Evolutionary conservation across 352 stramenopile species (phyloP).

Genomic region (Peronospora tabacina): DNA sequence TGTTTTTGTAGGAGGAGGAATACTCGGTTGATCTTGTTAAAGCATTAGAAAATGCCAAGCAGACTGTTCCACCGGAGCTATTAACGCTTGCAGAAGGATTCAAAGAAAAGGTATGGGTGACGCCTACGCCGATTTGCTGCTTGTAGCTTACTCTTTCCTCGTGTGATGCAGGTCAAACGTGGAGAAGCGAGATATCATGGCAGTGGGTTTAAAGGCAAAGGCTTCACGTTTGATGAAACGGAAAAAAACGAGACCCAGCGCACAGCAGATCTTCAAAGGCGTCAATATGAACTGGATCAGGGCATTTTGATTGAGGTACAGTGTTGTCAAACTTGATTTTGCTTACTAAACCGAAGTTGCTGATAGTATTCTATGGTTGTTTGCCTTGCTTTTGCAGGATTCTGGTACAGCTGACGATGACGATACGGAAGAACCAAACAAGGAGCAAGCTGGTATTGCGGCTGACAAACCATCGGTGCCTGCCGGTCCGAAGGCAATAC

Average conservation of each 20-base stretch:
- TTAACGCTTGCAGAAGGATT: slow-evolving; percentile 90
- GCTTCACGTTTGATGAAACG: slow-evolving; percentile 97
- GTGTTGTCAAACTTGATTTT: neutral
- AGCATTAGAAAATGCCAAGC: slow-evolving; percentile 88
- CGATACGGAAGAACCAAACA: slow-evolving; percentile 35
- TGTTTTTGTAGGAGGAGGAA: slow-evolving; percentile 86
- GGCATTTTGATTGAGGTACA: slow-evolving; percentile 69
- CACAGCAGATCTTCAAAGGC: slow-evolving; percentile 86
- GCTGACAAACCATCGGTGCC: slow-evolving; percentile 17
- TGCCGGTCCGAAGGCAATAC: slow-evolving; percentile 13
- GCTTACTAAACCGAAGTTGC: neutral
- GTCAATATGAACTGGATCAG: slow-evolving; percentile 85
- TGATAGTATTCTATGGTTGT: slow-evolving; percentile 6
- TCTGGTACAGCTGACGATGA: slow-evolving; percentile 47
- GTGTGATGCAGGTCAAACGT: slow-evolving; percentile 61
- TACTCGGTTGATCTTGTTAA: slow-evolving; percentile 97
- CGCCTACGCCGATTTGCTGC: neutral
- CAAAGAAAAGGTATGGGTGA: slow-evolving; percentile 84
- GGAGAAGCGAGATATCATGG: slow-evolving; percentile 94
- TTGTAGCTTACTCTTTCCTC: slow-evolving; percentile 4
- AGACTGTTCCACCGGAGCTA: slow-evolving; percentile 80
- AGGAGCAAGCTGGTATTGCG: slow-evolving; percentile 16
- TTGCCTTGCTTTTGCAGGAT: slow-evolving; percentile 27
- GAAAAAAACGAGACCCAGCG: slow-evolving; percentile 96
- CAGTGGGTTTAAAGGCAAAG: slow-evolving; percentile 96